Evolutionary conservation across 176 grass and related monocot genomes (phyloP).

Genomic region (Tillandsia fasciculata): DNA sequence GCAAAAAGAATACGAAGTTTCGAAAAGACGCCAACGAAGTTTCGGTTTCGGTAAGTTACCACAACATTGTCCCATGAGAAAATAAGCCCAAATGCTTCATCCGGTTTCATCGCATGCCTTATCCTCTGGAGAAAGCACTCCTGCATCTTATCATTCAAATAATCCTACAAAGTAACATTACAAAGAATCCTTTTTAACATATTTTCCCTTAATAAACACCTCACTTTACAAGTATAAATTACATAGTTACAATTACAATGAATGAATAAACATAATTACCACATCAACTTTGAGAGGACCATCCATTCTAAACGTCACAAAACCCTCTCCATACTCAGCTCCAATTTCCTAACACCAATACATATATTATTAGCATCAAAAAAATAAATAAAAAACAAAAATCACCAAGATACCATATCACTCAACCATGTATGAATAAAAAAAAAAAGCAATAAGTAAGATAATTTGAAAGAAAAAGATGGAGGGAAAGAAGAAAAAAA

Average conservation of each 20-base stretch:
- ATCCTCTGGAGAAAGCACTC: constrained; percentile 92
- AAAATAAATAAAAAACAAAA: not conserved
- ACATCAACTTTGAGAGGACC: constrained; percentile 87
- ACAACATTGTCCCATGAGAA: constrained; percentile 99
- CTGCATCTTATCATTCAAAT: constrained; percentile 89
- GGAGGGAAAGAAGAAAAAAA: constrained; percentile 10
- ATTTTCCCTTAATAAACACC: not conserved
- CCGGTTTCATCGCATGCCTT: constrained; percentile 98
- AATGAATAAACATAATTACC: constrained; percentile 29
- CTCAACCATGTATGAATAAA: not conserved
- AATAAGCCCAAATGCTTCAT: constrained; percentile 95
- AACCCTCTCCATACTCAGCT: constrained; percentile 94
- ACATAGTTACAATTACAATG: not conserved
- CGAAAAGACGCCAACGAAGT: too few species aligned
- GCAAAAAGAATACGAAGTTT: too few species aligned
- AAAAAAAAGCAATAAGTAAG: not conserved
- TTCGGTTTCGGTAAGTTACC: constrained; percentile 24
- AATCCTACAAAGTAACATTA: constrained; percentile 44
- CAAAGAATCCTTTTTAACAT: not conserved
- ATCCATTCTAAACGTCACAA: constrained; percentile 97
- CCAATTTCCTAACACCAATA: constrained; percentile 56
- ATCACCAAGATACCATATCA: not conserved
- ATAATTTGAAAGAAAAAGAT: constrained; percentile 4
- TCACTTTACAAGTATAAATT: not conserved
- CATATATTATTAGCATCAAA: constrained; percentile 3